Evolutionary conservation across 768 basidiomycete genomes (phyloP).

Genomic region (Tricholoma sp.): DNA sequence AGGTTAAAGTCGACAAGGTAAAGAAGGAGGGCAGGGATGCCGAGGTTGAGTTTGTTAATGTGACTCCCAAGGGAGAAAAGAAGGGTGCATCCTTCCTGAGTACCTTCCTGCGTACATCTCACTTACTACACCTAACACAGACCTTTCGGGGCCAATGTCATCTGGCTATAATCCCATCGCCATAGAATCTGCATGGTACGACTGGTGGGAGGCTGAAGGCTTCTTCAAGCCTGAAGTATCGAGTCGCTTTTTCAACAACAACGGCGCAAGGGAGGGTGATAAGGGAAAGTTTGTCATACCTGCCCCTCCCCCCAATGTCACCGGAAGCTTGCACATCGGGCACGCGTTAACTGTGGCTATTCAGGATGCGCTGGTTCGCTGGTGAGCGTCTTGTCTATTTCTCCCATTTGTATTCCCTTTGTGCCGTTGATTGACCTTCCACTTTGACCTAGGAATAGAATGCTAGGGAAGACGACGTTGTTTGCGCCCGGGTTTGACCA

Average conservation of each 20-base stretch:
- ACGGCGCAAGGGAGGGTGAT: slow-evolving; percentile 39
- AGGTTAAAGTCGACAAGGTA: slow-evolving; percentile 68
- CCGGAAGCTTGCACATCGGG: slow-evolving; percentile 92
- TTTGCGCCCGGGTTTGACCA: slow-evolving; percentile 97
- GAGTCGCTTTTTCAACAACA: slow-evolving; percentile 44
- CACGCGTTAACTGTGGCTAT: slow-evolving; percentile 91
- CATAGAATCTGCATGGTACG: slow-evolving; percentile 95
- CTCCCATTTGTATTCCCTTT: neutral
- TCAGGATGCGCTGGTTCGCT: slow-evolving; percentile 85
- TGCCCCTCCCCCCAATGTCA: slow-evolving; percentile 94
- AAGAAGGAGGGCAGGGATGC: slow-evolving; percentile 58
- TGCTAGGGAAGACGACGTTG: slow-evolving; percentile 87
- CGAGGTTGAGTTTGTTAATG: slow-evolving; percentile 78
- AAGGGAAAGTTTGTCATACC: slow-evolving; percentile 82
- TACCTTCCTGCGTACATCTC: neutral
- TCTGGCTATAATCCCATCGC: slow-evolving; percentile 93
- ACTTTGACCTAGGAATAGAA: slow-evolving; percentile 71
- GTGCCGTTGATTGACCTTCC: neutral
- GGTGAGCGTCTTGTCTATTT: slow-evolving; percentile 42
- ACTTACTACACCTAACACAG: slow-evolving; percentile 33
- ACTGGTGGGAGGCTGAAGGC: slow-evolving; percentile 92
- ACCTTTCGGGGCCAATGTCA: slow-evolving; percentile 83
- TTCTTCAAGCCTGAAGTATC: slow-evolving; percentile 69
- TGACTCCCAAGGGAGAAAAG: slow-evolving; percentile 86
- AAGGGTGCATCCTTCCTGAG: slow-evolving; percentile 57